Evolutionary conservation across 345 rosid genomes (phyloP).

Genomic region (Corymbia maculata): DNA sequence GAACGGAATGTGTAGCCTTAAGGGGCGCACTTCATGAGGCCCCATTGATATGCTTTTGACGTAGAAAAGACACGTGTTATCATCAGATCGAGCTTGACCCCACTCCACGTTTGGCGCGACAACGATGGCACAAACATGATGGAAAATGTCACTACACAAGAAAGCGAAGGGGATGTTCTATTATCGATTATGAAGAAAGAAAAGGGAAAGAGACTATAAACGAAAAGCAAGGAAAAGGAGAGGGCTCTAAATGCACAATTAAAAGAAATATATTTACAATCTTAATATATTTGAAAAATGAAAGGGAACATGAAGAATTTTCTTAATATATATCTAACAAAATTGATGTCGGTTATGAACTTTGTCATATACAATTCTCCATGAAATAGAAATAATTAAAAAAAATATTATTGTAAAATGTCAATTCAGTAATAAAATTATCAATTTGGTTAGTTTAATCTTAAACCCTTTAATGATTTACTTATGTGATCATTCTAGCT

Average conservation of each 20-base stretch:
- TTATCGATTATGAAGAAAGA: not conserved
- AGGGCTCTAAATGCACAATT: not conserved
- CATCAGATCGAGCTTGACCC: not conserved
- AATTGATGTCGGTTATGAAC: no score
- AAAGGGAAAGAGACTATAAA: not conserved
- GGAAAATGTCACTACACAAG: not conserved
- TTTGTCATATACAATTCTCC: no score
- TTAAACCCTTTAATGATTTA: no score
- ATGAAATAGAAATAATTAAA: no score
- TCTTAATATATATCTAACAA: not conserved
- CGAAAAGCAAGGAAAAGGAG: not conserved
- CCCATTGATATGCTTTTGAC: not conserved
- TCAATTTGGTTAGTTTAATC: no score
- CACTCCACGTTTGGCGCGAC: not conserved
- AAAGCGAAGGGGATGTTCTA: not conserved
- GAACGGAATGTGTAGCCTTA: not conserved
- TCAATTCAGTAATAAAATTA: no score
- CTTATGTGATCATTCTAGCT: no score
- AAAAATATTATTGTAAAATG: no score
- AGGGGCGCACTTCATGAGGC: not conserved
- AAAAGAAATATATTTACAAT: no score
- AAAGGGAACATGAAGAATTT: not conserved
- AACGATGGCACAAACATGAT: not conserved
- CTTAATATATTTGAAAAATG: not conserved
- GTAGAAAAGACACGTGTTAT: not conserved